Percentiles rank a stretch among this genome's conserved stretches.
Evolutionary conservation across 2,329 filamentous ascomycete genomes (phyloP).

Genomic region (Hortaea werneckii): DNA sequence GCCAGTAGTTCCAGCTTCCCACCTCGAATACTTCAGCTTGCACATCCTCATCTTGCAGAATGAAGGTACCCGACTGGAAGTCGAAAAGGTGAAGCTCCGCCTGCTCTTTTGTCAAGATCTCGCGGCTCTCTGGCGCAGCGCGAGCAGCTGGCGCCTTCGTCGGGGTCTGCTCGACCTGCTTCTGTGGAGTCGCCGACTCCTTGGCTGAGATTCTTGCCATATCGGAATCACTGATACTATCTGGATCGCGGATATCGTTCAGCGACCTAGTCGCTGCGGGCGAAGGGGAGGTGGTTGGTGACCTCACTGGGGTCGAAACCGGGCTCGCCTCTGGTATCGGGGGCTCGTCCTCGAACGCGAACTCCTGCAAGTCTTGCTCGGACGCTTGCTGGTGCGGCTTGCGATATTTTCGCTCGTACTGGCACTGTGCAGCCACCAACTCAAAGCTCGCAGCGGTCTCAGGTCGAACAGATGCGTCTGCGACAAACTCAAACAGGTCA

Average conservation of each 20-base stretch:
- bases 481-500: conserved; percentile 97
- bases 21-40: conserved; percentile 74
- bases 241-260: conserved; percentile 16
- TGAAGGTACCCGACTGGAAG: conserved; percentile 75
- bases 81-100: conserved; percentile 93
- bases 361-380: conserved; percentile 68
- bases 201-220: conserved; percentile 23
- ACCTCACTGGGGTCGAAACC: conserved; percentile 37
- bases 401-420: conserved; percentile 94
- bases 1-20: conserved; percentile 90
- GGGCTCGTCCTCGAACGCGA: conserved; percentile 60
- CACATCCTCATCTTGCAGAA: conserved; percentile 65
- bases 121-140: conserved; percentile 55
- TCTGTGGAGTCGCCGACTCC: conserved; percentile 21
- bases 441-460: conserved; percentile 72
- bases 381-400: conserved; percentile 70
- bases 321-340: conserved; percentile 52
- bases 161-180: conserved; percentile 32
- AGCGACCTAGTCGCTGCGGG: conserved; percentile 18
- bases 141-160: conserved; percentile 52
- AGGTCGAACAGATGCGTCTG: conserved; percentile 61
- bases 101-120: conserved; percentile 62
- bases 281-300: conserved; percentile 25
- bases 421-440: conserved; percentile 76
- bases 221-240: conserved; percentile 6